Percentiles rank a stretch among this genome's conserved stretches.
Evolutionary conservation across 2,329 filamentous ascomycete genomes (phyloP).

Genomic region (Verticillium nonalfalfae): DNA sequence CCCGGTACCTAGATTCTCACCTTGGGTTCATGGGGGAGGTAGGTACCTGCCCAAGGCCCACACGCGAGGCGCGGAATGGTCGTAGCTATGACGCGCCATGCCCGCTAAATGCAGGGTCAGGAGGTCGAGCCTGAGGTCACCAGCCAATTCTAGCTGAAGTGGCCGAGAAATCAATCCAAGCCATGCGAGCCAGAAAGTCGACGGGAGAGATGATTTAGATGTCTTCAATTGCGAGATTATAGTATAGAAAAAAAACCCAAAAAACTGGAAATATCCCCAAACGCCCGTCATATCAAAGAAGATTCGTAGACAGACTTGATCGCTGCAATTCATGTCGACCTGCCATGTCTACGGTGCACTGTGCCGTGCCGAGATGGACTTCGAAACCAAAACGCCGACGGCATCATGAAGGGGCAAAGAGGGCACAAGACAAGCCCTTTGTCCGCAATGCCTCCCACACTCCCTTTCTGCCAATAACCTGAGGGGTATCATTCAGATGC

Average conservation of each 20-base stretch:
- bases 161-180: background rate
- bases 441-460: background rate
- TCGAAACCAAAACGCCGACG: background rate
- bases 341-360: background rate
- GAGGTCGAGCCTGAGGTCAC: background rate
- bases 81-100: background rate
- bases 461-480: background rate
- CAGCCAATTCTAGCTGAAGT: background rate
- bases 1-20: background rate
- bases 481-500: background rate
- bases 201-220: background rate
- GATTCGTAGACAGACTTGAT: background rate
- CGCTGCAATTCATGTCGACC: background rate
- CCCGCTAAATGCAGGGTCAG: background rate
- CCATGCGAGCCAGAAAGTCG: background rate
- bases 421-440: background rate
- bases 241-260: background rate
- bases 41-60: background rate
- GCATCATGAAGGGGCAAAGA: background rate
- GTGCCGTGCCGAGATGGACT: background rate
- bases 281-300: background rate
- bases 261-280: background rate
- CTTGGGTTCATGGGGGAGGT: too few species aligned
- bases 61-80: background rate
- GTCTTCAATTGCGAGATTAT: background rate